Percentiles rank a stretch among this genome's conserved stretches.
These are phyloP conservation scores for Claviceps cyperi DNA, from an alignment of 2,329 filamentous ascomycete genomes.

Conservation along the genomic window DNA sequence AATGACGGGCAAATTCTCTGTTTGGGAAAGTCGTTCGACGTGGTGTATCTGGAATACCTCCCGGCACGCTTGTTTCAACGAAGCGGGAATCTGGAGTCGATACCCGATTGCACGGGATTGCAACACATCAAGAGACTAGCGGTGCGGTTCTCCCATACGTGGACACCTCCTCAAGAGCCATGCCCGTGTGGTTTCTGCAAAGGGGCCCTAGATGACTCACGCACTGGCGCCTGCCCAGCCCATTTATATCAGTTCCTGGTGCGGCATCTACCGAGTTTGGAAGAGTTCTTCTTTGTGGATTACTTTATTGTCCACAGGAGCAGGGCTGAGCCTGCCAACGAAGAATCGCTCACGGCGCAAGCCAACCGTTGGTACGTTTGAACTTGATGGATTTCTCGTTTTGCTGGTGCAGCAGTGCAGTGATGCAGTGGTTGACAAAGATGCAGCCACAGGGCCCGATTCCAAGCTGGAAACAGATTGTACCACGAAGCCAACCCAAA, in stretches of 20 bases:
- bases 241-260: conserved; percentile 31
- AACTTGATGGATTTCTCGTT: no score
- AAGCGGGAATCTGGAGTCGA: conserved; percentile 13
- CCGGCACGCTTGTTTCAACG: conserved; percentile 14
- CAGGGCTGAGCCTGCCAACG: background rate
- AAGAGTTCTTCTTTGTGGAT: conserved; percentile 31
- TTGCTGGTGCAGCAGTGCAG: background rate
- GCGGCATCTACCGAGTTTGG: conserved; percentile 25
- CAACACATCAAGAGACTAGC: conserved; percentile 24
- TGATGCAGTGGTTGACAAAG: background rate
- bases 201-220: conserved; percentile 13
- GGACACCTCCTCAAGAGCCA: conserved; percentile 18
- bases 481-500: conserved; percentile 21
- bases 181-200: conserved; percentile 21
- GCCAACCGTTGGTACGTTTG: background rate
- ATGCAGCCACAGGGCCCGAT: conserved; percentile 1
- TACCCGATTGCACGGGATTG: conserved; percentile 15
- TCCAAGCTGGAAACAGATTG: conserved; percentile 6
- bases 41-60: conserved; percentile 22
- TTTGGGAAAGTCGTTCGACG: conserved; percentile 15
- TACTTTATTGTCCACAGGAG: conserved; percentile 23
- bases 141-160: conserved; percentile 27
- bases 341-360: background rate
- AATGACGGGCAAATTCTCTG: conserved; percentile 15
- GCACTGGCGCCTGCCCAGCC: conserved; percentile 18